Base-by-base conservation (phyloP, 2,329 filamentous ascomycete species). In the Pseudopithomyces chartarum region DNA sequence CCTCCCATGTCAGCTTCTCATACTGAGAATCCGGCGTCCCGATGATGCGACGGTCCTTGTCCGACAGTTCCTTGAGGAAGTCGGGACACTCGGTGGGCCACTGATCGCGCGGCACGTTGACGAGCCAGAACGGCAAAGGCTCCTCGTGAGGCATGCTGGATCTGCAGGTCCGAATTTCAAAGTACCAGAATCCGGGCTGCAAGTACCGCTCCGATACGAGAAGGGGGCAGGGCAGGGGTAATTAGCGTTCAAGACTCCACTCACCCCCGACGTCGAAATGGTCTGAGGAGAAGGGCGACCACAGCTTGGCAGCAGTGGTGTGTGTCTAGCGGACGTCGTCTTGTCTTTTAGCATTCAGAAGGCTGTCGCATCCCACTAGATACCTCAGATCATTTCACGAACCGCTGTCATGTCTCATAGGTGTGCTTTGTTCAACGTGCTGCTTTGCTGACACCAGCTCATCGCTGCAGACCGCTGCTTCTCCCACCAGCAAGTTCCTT, bases 121-220 rank as follows among this genome's bases (percentile, higher is more conserved):
- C 83, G 60, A 94, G 89, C 92, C 92, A 97, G 79, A 89, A 96
- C 0, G 89, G 88, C 22, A 83, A 60, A 34, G 65, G 51, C 44
- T 69, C 66, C 55, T 71, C 59, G 64, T 68, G 61, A 32, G 65
- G 63, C 69, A 71, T 70, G 3, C 22, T 40, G 34, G 26, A 32
- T 13, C 12, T 48, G n/a, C 29, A 23, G 45, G 48, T 46, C 29
- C 33, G 34, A 19, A 40, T 17, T 10, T 19, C n/a, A 40, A 19
- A 15, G 17, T 23, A 47, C 29, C 44, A 20, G 15, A 17, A 26
- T 3, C 33, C 13, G 17, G 20, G n/a, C 12, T 8, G 23, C 54
- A 32, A n/a, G 33, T 47, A 36, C 38, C 38, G 33, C 42, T 23
- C 38, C 38, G 34, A 33, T 51, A 10, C 36, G 48, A 32, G 10